Evolutionary conservation across 441 rosid species (phyloP), one percentile per base, ranked within the genome.

Genomic region (Metrosideros polymorpha): DNA sequence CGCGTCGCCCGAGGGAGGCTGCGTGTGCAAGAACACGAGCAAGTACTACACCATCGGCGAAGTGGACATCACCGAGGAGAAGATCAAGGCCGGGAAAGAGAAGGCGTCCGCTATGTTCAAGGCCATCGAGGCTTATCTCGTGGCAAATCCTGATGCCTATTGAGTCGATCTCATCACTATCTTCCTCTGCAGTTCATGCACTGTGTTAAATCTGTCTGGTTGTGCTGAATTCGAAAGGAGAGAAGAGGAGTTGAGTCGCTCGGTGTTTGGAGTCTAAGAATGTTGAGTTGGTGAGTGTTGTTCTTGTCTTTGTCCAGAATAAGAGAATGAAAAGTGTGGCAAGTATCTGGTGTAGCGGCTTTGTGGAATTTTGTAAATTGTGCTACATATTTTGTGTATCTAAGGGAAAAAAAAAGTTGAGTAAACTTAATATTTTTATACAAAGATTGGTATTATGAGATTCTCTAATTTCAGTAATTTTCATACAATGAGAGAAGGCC

Each of bases 31-130:
- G 66, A 14, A 15, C 85, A 55, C 47, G 30, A 42, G 1, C 75
- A 83, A 2, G 32, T 83, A 83, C 52, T 55, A 39, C 85, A 55
- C 71, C 85, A 39, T 29, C 19, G 85, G 85, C 29, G 71, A 83
- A 9, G 63, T 25, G 56, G 12, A 55, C n/a, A 13, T 54, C 35
- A 17, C 55, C 5, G n/a, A 49, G 39, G 59, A 45, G 59, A 24
- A 63, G 32, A 82, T 30, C 66, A 76, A 29, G 29, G 32, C 18
- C 27, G n/a, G 71, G 32, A 89, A 85, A 84, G 92, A 92, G 86
- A 52, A 35, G 82, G 83, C 83, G 12, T 86, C 89, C 56, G 52
- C 90, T 19, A 27, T 91, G 47, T 3, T 19, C 79, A 22, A 35
- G 79, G 79, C 79, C 47, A 35, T 66, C 0, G 79, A 66, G 79